Evolutionary conservation across 177 flowering plant genomes (phyloP).

Genomic region (Vitis hybrid): DNA sequence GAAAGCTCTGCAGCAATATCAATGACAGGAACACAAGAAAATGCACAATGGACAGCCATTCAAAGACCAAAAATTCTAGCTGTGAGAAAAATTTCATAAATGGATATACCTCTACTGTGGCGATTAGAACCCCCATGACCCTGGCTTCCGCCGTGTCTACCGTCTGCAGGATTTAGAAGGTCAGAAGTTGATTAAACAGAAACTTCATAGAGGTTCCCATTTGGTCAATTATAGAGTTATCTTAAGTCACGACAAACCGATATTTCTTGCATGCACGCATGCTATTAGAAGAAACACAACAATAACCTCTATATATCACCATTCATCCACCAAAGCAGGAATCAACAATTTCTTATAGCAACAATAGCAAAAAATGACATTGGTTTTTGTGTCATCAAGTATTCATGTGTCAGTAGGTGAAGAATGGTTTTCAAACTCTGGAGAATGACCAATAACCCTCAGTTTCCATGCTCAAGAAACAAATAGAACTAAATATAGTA

Average conservation of each 20-base stretch:
- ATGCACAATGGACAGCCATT: not conserved
- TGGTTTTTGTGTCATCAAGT: too few species aligned
- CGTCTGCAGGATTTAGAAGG: constrained; percentile 49
- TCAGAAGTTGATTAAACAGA: constrained; percentile 5
- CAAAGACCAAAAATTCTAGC: not conserved
- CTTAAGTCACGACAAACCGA: not conserved
- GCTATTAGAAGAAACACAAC: too few species aligned
- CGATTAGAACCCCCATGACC: constrained; percentile 70
- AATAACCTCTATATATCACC: too few species aligned
- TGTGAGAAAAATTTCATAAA: not conserved
- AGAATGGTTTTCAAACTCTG: too few species aligned
- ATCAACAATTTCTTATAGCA: too few species aligned
- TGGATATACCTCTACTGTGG: constrained; percentile 64
- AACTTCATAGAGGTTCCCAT: not conserved
- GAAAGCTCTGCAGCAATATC: not conserved
- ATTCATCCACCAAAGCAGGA: too few species aligned
- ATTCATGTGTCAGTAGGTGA: too few species aligned
- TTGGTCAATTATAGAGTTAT: not conserved
- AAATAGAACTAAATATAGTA: too few species aligned
- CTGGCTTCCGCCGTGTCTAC: constrained; percentile 74
- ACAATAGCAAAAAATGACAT: too few species aligned
- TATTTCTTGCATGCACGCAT: too few species aligned
- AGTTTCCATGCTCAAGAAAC: too few species aligned
- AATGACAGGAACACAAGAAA: not conserved
- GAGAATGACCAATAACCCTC: too few species aligned